These are phyloP conservation scores for Umbelopsis sp. DNA, from an alignment of 371 early-diverging fungal species.

Conservation along the genomic window DNA sequence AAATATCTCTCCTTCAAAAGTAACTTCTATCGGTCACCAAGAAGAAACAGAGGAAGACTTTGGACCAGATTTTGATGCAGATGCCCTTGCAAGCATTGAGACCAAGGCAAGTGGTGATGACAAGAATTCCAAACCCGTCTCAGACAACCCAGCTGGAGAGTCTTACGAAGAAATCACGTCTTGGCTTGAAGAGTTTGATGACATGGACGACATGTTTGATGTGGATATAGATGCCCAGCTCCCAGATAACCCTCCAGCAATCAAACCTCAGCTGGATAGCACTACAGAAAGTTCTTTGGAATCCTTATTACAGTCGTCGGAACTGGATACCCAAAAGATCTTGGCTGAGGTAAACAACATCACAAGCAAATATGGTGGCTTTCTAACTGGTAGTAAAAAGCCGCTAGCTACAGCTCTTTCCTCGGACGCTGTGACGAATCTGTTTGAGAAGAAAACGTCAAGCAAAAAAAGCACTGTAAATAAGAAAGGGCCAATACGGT, in stretches of 20 bases:
- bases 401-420: not conserved
- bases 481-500: not conserved
- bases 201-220: not conserved
- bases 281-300: not conserved
- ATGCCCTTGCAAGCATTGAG: not conserved
- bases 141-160: not conserved
- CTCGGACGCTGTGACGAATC: not conserved
- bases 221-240: conserved; percentile 7
- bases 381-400: conserved; percentile 3
- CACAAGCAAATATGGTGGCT: conserved; percentile 8
- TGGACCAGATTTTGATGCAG: conserved; percentile 1
- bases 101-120: not conserved
- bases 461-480: not conserved
- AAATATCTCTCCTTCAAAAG: not conserved
- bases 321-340: conserved; percentile 12
- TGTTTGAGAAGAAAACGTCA: conserved; percentile 3
- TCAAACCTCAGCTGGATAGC: not conserved
- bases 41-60: conserved; percentile 15
- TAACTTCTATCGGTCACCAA: too few species aligned
- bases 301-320: not conserved
- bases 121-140: not conserved
- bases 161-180: conserved; percentile 12
- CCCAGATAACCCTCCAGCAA: not conserved
- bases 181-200: conserved; percentile 9
- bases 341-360: conserved; percentile 1